These are phyloP conservation scores for Amorphotheca resinae DNA, from an alignment of 495 filamentous ascomycete genomes.

Conservation along the genomic window DNA sequence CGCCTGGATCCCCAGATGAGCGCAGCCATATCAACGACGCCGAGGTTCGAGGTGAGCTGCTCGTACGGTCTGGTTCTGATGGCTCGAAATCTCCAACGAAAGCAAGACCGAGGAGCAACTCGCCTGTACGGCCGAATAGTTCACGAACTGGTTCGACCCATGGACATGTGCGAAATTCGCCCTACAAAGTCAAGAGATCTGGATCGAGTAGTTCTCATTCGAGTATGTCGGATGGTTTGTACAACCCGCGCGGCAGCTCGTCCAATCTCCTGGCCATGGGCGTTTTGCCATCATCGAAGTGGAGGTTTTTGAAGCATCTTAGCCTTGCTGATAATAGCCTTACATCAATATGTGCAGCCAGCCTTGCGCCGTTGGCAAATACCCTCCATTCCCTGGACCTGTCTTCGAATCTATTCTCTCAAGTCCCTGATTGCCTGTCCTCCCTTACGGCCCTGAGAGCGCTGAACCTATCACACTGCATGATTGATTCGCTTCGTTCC, in stretches of 20 bases:
- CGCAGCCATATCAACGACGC: conserved; percentile 19
- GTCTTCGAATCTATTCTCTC: conserved; percentile 78
- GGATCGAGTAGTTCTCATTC: conserved; percentile 89
- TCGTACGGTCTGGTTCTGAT: conserved; percentile 19
- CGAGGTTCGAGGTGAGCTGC: conserved; percentile 5
- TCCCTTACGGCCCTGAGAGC: conserved; percentile 71
- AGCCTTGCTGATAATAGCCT: conserved; percentile 85
- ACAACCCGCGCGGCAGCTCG: conserved; percentile 50
- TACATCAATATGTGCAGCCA: conserved; percentile 58
- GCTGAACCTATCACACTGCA: conserved; percentile 86
- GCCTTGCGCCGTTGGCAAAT: conserved; percentile 69
- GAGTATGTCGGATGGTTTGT: conserved; percentile 59
- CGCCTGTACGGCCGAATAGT: conserved; percentile 61
- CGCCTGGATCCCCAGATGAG: conserved; percentile 53
- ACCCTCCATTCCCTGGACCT: conserved; percentile 84
- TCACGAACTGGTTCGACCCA: conserved; percentile 54
- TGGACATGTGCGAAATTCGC: conserved; percentile 38
- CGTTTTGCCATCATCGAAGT: conserved; percentile 69
- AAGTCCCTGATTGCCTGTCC: conserved; percentile 81
- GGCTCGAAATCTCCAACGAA: conserved; percentile 24
- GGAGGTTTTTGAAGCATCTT: conserved; percentile 85
- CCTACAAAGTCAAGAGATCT: conserved; percentile 66
- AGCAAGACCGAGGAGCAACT: conserved; percentile 56
- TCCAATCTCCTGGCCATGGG: conserved; percentile 56
- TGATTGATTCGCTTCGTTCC: conserved; percentile 92